phyloP scores from a whole-genome alignment of 164 flowering plant genomes.

The Hamamelis virginiana region DNA sequence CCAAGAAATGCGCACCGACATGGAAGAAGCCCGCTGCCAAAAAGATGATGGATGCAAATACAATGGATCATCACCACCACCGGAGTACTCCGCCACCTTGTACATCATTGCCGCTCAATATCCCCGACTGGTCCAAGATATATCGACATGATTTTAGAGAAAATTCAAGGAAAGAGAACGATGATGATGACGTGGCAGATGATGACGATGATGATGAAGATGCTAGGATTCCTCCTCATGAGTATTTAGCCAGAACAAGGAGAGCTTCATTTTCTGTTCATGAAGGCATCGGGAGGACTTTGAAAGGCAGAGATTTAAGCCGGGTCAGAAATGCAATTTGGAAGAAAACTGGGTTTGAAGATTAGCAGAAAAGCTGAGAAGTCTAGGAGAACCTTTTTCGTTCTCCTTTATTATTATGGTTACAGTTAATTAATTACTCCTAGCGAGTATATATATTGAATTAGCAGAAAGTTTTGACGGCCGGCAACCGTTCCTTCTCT shows the following conservation, averaged over 20 bases:
- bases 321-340: slow-evolving; percentile 44
- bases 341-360: slow-evolving; percentile 45
- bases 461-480: neutral
- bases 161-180: slow-evolving; percentile 1
- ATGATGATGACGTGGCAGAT: slow-evolving; percentile 8
- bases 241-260: slow-evolving; percentile 37
- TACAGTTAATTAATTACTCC: no score
- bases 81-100: neutral
- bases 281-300: slow-evolving; percentile 48
- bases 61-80: neutral
- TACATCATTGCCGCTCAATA: slow-evolving; percentile 38
- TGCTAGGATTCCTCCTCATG: slow-evolving; percentile 41
- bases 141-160: slow-evolving; percentile 17
- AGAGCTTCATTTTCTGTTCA: slow-evolving; percentile 46
- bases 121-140: slow-evolving; percentile 52
- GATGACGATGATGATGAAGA: slow-evolving; percentile 12
- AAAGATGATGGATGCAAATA: neutral
- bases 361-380: slow-evolving; percentile 13
- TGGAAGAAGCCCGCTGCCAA: slow-evolving; percentile 11
- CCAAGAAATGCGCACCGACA: slow-evolving; percentile 13
- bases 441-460: no score
- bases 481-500: neutral
- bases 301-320: slow-evolving; percentile 46
- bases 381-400: no score
- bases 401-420: no score